phyloP scores from a whole-genome alignment of 495 filamentous ascomycete species.

The Trichocladium antarcticum region DNA sequence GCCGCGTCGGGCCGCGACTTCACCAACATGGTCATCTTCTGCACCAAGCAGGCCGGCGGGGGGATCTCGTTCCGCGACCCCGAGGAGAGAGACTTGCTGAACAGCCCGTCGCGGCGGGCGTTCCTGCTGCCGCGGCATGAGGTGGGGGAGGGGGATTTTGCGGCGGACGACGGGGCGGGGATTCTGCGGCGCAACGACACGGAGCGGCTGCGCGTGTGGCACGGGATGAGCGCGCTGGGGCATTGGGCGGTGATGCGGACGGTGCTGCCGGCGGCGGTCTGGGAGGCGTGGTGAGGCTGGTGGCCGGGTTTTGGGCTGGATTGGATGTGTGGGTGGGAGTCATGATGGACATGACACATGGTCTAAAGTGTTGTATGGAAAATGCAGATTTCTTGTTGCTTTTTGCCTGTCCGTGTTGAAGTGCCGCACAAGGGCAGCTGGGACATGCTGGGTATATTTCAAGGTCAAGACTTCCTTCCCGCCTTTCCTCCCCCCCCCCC shows the following conservation, averaged over 20 bases:
- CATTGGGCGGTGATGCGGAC: conserved; percentile 90
- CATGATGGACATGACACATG: background rate
- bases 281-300: conserved; percentile 69
- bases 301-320: background rate
- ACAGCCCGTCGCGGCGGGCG: conserved; percentile 53
- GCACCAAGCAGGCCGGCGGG: conserved; percentile 38
- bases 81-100: conserved; percentile 53
- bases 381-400: too few species aligned
- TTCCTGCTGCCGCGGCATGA: conserved; percentile 68
- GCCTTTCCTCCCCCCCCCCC: background rate
- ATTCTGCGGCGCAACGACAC: conserved; percentile 48
- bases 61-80: conserved; percentile 58
- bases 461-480: too few species aligned
- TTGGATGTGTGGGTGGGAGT: background rate
- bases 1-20: conserved; percentile 50
- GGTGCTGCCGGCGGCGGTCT: conserved; percentile 66
- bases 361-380: background rate
- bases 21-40: conserved; percentile 81
- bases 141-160: conserved; percentile 43
- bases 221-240: conserved; percentile 60
- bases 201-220: conserved; percentile 52
- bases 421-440: too few species aligned
- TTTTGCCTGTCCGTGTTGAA: too few species aligned
- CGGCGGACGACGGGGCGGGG: conserved; percentile 27
- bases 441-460: too few species aligned